Evolutionary conservation across 306 rosid genomes (phyloP), one percentile per base, ranked within the genome.

Genomic region (Cotoneaster glaucophyllus): DNA sequence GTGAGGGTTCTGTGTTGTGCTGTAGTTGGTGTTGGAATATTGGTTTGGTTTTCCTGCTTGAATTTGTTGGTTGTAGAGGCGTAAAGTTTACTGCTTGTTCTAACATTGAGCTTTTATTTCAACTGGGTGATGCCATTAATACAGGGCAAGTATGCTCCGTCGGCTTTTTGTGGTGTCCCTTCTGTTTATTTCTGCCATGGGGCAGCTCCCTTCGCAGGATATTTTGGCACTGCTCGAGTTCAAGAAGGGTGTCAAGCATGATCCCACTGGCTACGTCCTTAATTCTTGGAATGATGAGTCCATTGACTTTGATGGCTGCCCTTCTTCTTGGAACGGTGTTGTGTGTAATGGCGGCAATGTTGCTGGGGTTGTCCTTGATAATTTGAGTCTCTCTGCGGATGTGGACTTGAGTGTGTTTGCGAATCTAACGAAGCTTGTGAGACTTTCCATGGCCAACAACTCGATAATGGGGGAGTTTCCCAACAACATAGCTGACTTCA

Each of bases 281-380:
- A 88, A 69, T 82, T 96, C 99, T 15, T 96, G 99, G 99, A 96
- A 92, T 77, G 99, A 96, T 54, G 99, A 92, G 79, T 96, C 99
- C 64, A 92, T 96, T 70, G 99, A 96, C 84, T 96, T 92, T 52
- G 63, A 96, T 88, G 99, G 99, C 69, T 96, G 99, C 68, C 99
- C 99, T 43, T 82, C 97, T 88, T 93, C 98, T 28, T 96, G 99
- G 99, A 89, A 92, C 81, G 99, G 99, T 22, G 83, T 96, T 77
- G 80, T 89, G 29, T 96, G 99, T 72, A 96, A 90, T 65, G 96
- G 93, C 50, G 98, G 94, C 73, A 96, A 84, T 78, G 98, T 96
- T 80, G 98, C 98, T 37, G 99, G 96, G 15, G 99, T 96, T 80
- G 91, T 90, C 22, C 96, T 96, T 77, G 94, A 96, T 74, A 86